Percentiles rank a stretch among this genome's conserved stretches.
These are phyloP conservation scores for sweet orange (Citrus sinensis) DNA, from an alignment of 345 rosid genomes.

Conservation along the genomic window DVS_A1.0 CM039166.1:19467001-19467500, in stretches of 20 bases:
- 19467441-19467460: conserved; percentile 67
- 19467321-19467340: conserved; percentile 51
- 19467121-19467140: conserved; percentile 49
- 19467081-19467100: conserved; percentile 46
- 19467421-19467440: conserved; percentile 98
- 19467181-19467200: conserved; percentile 44
- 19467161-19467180: conserved; percentile 49
- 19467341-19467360: conserved; percentile 76
- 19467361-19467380: conserved; percentile 77
- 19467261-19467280: conserved; percentile 63
- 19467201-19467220: conserved; percentile 63
- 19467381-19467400: conserved; percentile 45
- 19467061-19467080: conserved; percentile 52
- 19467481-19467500: conserved; percentile 92
- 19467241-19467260: conserved; percentile 47
- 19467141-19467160: conserved; percentile 53
- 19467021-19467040: conserved; percentile 76
- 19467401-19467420: conserved; percentile 86
- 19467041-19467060: conserved; percentile 35
- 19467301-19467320: conserved; percentile 58
- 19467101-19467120: conserved; percentile 61
- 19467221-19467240: conserved; percentile 71
- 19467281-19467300: conserved; percentile 41
- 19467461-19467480: conserved; percentile 75
- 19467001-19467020: conserved; percentile 94